These are phyloP conservation scores for Leccinum proximum DNA, from an alignment of 1,284 basidiomycete genomes.

Conservation along the genomic window DNA sequence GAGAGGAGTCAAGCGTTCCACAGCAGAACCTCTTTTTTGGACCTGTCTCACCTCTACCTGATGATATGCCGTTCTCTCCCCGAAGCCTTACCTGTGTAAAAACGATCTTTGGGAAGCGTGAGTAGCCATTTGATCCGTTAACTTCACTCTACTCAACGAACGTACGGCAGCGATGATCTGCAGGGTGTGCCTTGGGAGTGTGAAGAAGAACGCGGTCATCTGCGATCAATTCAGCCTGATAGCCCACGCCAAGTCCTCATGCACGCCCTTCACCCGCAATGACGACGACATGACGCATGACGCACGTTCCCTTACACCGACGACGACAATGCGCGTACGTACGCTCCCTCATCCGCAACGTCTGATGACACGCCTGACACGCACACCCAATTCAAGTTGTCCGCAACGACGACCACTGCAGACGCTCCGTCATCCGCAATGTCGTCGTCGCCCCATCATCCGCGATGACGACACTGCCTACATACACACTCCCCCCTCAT, in stretches of 20 bases:
- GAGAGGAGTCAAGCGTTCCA: slow-evolving; percentile 25
- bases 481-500: too few relatives aligned
- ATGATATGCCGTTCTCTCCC: slow-evolving; percentile 49
- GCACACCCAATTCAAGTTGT: too few relatives aligned
- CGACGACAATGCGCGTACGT: too few relatives aligned
- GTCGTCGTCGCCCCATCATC: too few relatives aligned
- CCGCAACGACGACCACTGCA: too few relatives aligned
- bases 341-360: too few relatives aligned
- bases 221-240: slow-evolving; percentile 91
- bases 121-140: slow-evolving; percentile 29
- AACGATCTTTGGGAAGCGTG: slow-evolving; percentile 90
- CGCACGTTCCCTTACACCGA: too few relatives aligned
- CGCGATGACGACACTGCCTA: too few relatives aligned
- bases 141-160: slow-evolving; percentile 15
- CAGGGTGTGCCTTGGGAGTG: slow-evolving; percentile 76
- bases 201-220: slow-evolving; percentile 86
- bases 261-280: too few relatives aligned
- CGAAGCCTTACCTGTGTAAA: slow-evolving; percentile 86
- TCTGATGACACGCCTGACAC: too few relatives aligned
- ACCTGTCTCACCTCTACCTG: slow-evolving; percentile 35
- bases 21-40: slow-evolving; percentile 36
- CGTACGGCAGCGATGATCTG: slow-evolving; percentile 73
- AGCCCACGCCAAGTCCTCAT: slow-evolving; percentile 66
- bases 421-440: too few relatives aligned
- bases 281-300: too few relatives aligned